A percentile compares a stretch with the other conserved stretches of the same genome.
phyloP scores from a whole-genome alignment of 805 yeast species.

The Schwanniomyces yamadae region DNA sequence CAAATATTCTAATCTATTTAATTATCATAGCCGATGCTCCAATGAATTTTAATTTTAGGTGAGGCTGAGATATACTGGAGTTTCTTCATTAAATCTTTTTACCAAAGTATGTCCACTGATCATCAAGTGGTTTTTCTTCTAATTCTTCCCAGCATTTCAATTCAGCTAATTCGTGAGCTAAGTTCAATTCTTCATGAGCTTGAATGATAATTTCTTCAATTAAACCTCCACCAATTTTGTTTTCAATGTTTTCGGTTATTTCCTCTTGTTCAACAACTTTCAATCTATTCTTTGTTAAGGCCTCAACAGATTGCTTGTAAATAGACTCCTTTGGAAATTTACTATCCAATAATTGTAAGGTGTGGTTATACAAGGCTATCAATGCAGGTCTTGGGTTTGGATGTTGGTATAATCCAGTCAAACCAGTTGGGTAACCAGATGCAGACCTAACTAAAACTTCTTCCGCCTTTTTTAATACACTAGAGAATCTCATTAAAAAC shows the following conservation, averaged over 20 bases:
- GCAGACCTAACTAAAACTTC: slow-evolving; percentile 59
- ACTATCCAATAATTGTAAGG: slow-evolving; percentile 55
- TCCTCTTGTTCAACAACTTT: slow-evolving; percentile 62
- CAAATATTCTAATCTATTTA: too few relatives aligned
- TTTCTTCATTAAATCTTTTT: slow-evolving; percentile 45
- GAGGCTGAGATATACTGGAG: neutral
- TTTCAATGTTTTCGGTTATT: slow-evolving; percentile 64
- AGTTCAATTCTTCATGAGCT: slow-evolving; percentile 74
- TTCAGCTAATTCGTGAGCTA: slow-evolving; percentile 65
- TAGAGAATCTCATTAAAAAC: slow-evolving; percentile 41
- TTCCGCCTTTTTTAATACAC: slow-evolving; percentile 43
- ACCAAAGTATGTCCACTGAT: slow-evolving; percentile 83
- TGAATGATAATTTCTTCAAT: slow-evolving; percentile 81
- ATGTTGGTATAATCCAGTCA: slow-evolving; percentile 75
- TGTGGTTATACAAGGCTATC: slow-evolving; percentile 65
- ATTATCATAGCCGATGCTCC: too few relatives aligned
- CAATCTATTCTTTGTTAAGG: slow-evolving; percentile 68
- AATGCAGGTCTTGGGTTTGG: slow-evolving; percentile 84
- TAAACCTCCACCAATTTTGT: slow-evolving; percentile 75
- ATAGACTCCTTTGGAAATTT: slow-evolving; percentile 73
- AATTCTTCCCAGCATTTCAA: slow-evolving; percentile 78
- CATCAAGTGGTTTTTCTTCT: slow-evolving; percentile 74
- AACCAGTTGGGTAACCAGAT: slow-evolving; percentile 73
- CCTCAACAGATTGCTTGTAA: slow-evolving; percentile 72
- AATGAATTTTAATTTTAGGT: too few relatives aligned